A percentile compares a stretch with the other conserved stretches of the same genome.
Evolutionary conservation across 2,329 filamentous ascomycete species (phyloP).

Genomic region (Lachnellula subtilissima): DNA sequence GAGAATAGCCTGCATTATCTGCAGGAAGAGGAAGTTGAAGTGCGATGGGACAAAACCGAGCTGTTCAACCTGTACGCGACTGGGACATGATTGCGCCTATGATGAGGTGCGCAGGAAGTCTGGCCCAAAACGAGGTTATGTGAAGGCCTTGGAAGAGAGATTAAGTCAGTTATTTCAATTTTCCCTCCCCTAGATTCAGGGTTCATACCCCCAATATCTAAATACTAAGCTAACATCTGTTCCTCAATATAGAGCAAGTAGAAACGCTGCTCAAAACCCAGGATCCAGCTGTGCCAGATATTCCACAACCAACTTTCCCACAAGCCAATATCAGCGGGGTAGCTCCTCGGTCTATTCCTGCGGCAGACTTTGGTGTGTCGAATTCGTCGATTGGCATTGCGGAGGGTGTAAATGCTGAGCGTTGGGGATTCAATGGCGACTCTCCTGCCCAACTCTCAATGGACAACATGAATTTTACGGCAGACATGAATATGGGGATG

Average conservation of each 20-base stretch:
- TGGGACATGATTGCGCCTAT: slow-evolving; percentile 63
- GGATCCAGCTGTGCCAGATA: slow-evolving; percentile 41
- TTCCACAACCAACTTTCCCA: slow-evolving; percentile 17
- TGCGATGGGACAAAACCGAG: slow-evolving; percentile 63
- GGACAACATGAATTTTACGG: slow-evolving; percentile 55
- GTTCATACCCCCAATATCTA: neutral
- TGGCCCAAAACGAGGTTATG: slow-evolving; percentile 66
- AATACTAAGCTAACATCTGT: slow-evolving; percentile 36
- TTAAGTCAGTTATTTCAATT: slow-evolving; percentile 65
- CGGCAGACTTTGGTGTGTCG: slow-evolving; percentile 39
- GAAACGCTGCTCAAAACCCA: slow-evolving; percentile 85
- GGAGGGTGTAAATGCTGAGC: slow-evolving; percentile 46
- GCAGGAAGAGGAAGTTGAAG: slow-evolving; percentile 81
- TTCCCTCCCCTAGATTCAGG: neutral
- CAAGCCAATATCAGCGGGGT: slow-evolving; percentile 18
- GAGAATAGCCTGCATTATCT: slow-evolving; percentile 90
- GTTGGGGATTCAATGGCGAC: slow-evolving; percentile 50
- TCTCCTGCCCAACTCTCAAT: slow-evolving; percentile 44
- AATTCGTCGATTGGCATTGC: slow-evolving; percentile 45
- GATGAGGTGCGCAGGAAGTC: slow-evolving; percentile 68
- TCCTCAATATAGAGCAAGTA: slow-evolving; percentile 66
- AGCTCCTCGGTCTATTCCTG: slow-evolving; percentile 21
- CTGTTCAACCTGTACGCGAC: slow-evolving; percentile 60
- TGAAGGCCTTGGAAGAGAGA: slow-evolving; percentile 74
- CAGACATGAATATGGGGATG: slow-evolving; percentile 42